Base-by-base conservation (phyloP, 768 basidiomycete genomes). In the Pisolithus microcarpus region DNA sequence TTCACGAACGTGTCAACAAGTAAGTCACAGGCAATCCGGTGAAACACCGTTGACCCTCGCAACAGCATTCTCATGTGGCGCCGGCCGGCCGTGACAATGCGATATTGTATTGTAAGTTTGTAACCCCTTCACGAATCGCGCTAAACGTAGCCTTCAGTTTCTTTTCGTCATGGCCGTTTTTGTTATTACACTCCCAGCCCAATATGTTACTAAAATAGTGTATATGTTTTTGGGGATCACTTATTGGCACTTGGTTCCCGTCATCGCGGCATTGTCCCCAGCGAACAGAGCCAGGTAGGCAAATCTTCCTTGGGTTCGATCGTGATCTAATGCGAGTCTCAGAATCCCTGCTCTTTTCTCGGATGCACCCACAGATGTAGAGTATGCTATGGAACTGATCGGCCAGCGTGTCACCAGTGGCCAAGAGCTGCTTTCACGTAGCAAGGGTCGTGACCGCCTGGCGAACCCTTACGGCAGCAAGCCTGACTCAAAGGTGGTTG, bases 371-470 rank as follows among this genome's bases (percentile, higher is more conserved):
- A 86, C 82, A 4, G 83, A 87, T 56, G 75, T 79, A 4, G 82
- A 86, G 44, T 81, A 82, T 58, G 83, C 85, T 2, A 85, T 85
- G 79, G 75, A 82, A 36, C 61, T 86, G 10, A 84, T 86, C 16
- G 75, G 82, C 4, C 71, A 75, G 50, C 77, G 84, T 7, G 72
- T 84, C 4, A 74, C 77, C 31, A 66, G 72, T 18, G 84, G 84
- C 6, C 68, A 82, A 45, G 70, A 74, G 23, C 61, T 84, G 34
- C 67, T 61, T 19, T 70, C 75, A 5, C 56, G 61, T n/a, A 54
- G 58, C 34, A 65, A 53, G 23, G 58, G 52, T 30, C 43, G 58
- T 43, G 51, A 53, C 60, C 51, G 39, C 52, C 30, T 39, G 47
- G 52, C 52, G 36, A 58, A 46, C 43, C 58, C 50, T 43, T 53